phyloP scores from a whole-genome alignment of 2,329 filamentous ascomycete species.

The Stemphylium vesicarium region DNA sequence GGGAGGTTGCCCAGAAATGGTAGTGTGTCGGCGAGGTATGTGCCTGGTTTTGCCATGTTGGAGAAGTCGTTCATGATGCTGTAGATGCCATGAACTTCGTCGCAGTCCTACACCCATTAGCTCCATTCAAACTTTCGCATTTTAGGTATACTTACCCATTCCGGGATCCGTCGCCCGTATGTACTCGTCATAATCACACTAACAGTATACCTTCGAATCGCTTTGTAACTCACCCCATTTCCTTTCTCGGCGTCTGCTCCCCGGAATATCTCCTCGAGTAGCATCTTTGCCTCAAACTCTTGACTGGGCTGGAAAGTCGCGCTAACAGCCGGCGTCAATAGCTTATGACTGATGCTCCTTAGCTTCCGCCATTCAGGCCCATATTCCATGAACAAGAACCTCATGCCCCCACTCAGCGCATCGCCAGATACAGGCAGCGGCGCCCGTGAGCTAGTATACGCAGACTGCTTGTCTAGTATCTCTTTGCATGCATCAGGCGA shows the following conservation, averaged over 20 bases:
- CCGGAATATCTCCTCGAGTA: slow-evolving; percentile 52
- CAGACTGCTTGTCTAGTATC: slow-evolving; percentile 52
- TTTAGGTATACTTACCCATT: slow-evolving; percentile 32
- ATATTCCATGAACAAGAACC: slow-evolving; percentile 53
- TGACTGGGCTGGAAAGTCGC: slow-evolving; percentile 53
- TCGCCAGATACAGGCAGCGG: slow-evolving; percentile 51
- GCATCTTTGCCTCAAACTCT: slow-evolving; percentile 55
- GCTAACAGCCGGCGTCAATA: slow-evolving; percentile 48
- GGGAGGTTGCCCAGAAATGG: slow-evolving; percentile 39
- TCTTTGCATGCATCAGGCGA: slow-evolving; percentile 54
- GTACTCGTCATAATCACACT: slow-evolving; percentile 48
- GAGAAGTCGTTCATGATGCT: slow-evolving; percentile 46
- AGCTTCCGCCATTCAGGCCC: slow-evolving; percentile 50
- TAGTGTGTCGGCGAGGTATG: slow-evolving; percentile 41
- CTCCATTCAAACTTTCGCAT: background rate
- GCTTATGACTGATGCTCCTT: slow-evolving; percentile 48
- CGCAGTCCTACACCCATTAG: slow-evolving; percentile 30
- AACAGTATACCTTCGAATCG: slow-evolving; percentile 40
- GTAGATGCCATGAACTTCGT: slow-evolving; percentile 43
- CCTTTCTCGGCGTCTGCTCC: slow-evolving; percentile 26
- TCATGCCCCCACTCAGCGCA: slow-evolving; percentile 49
- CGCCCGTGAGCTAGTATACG: slow-evolving; percentile 44
- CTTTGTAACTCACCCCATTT: slow-evolving; percentile 34
- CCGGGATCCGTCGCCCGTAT: slow-evolving; percentile 41
- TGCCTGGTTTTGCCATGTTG: slow-evolving; percentile 34